Conservation (phyloP, 2,329 filamentous ascomycete species). For the Apiospora pterosperma region DNA sequence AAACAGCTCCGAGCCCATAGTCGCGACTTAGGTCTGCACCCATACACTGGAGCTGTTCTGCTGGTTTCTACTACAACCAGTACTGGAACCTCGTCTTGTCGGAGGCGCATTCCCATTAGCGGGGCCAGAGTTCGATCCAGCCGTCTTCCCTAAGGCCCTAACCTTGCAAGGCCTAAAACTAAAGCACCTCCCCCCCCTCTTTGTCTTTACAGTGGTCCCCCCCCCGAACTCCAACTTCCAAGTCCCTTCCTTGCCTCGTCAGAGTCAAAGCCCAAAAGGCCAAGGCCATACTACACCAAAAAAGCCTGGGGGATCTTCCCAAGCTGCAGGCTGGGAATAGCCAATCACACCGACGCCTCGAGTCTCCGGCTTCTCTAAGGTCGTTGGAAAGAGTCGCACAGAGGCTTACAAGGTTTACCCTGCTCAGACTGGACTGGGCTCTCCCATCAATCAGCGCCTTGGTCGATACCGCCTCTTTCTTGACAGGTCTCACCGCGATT, state of each 20-base stretch:
- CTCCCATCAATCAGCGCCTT: background rate
- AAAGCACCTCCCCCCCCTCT: background rate
- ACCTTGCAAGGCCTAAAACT: background rate
- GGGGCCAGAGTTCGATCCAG: background rate
- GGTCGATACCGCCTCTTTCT: constrained; percentile 2
- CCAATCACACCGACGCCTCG: constrained; percentile 6
- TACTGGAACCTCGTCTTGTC: background rate
- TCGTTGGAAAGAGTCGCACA: background rate
- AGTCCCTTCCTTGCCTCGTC: background rate
- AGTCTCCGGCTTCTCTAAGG: constrained; percentile 10
- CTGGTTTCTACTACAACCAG: background rate
- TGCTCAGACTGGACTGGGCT: background rate
- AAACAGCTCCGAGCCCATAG: background rate
- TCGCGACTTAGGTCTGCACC: background rate
- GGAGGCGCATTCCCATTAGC: background rate
- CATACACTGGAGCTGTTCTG: background rate
- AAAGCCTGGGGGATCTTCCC: constrained; percentile 1
- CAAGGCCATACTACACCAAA: background rate
- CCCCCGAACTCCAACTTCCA: background rate
- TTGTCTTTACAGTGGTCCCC: background rate
- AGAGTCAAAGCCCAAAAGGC: background rate
- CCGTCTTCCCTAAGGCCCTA: background rate
- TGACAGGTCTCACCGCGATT: constrained; percentile 2
- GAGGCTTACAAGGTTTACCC: constrained; percentile 5
- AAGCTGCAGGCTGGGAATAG: background rate